Evolutionary conservation across 208 protist species (phyloP).

Genomic region (Histomonas meleagridis): DNA sequence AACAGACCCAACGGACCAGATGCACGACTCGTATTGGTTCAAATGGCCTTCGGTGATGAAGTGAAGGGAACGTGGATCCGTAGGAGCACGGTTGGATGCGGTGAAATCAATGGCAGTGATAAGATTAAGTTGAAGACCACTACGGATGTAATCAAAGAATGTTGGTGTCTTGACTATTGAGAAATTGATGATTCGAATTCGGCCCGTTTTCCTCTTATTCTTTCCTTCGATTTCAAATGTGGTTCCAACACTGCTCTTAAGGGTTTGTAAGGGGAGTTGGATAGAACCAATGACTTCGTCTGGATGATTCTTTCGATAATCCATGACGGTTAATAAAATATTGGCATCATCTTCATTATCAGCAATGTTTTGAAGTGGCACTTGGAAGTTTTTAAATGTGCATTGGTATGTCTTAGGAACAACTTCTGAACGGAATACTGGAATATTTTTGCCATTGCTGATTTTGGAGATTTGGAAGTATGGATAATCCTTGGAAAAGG

Average conservation of each 20-base stretch:
- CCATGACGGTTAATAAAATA: not conserved
- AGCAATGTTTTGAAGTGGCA: not conserved
- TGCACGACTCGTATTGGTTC: not conserved
- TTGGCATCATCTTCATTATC: not conserved
- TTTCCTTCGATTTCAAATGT: not conserved
- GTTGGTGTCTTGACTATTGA: not conserved
- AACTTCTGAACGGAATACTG: constrained; percentile 15
- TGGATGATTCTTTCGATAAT: not conserved
- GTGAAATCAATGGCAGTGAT: constrained; percentile 17
- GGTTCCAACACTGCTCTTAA: not conserved
- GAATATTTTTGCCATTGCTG: not conserved
- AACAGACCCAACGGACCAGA: not conserved
- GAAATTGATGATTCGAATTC: not conserved
- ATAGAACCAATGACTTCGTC: not conserved
- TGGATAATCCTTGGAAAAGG: not conserved
- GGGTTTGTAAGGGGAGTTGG: not conserved
- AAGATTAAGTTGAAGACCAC: not conserved
- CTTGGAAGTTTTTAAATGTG: not conserved
- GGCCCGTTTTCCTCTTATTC: not conserved
- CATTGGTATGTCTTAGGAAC: not conserved
- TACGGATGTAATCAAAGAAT: not conserved
- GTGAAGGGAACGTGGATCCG: not conserved
- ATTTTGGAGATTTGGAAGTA: not conserved
- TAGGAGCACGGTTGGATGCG: not conserved
- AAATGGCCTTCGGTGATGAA: not conserved